Percentiles rank a stretch among this genome's conserved stretches.
Conservation (phyloP, 129 eudicot species). For the Chrysanthemum makinoi region DNA sequence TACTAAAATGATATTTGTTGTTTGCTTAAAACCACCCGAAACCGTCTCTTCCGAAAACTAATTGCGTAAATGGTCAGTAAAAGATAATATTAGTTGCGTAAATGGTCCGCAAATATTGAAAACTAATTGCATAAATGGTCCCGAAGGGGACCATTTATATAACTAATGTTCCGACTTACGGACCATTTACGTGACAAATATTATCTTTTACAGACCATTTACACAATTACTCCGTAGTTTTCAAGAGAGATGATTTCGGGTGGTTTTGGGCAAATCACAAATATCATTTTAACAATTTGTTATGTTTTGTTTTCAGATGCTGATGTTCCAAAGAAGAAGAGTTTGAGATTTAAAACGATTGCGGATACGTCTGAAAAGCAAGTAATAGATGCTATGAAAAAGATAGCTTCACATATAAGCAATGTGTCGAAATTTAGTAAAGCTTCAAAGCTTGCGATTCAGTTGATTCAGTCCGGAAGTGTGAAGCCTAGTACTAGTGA, state of each 20-base stretch:
- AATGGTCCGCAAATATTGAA: too few relatives aligned
- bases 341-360: slow-evolving; percentile 72
- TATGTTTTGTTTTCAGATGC: slow-evolving; percentile 37
- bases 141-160: too few relatives aligned
- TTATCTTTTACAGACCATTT: too few relatives aligned
- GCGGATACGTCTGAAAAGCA: slow-evolving; percentile 86
- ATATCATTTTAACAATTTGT: slow-evolving; percentile 17
- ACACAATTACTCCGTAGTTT: too few relatives aligned
- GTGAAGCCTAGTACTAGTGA: slow-evolving; percentile 61
- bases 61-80: too few relatives aligned
- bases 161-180: too few relatives aligned
- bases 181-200: too few relatives aligned
- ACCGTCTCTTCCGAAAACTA: too few relatives aligned
- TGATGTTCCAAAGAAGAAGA: slow-evolving; percentile 54
- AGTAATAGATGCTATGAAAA: slow-evolving; percentile 89
- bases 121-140: too few relatives aligned
- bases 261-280: background rate
- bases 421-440: slow-evolving; percentile 68
- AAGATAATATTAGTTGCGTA: too few relatives aligned
- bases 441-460: slow-evolving; percentile 94
- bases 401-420: slow-evolving; percentile 79
- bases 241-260: too few relatives aligned
- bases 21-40: too few relatives aligned
- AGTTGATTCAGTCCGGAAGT: slow-evolving; percentile 82
- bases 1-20: slow-evolving; percentile 12